phyloP scores from a whole-genome alignment of 129 eudicot genomes.

The Oenanthe sinensis region DNA sequence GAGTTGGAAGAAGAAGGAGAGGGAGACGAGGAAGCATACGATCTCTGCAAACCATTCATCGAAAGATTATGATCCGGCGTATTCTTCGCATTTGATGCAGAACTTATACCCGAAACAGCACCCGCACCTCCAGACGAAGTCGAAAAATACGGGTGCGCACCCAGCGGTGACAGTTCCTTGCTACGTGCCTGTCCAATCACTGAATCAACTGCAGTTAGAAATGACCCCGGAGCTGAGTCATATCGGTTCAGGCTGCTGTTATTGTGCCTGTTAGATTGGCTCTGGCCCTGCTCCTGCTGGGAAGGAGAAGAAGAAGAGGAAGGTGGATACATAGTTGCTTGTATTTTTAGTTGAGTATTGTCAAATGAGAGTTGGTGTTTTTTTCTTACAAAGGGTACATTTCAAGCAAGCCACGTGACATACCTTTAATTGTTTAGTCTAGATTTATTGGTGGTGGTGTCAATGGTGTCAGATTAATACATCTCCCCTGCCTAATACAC shows the following conservation, averaged over 20 bases:
- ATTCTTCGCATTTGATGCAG: conserved; percentile 10
- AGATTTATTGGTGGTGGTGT: background rate
- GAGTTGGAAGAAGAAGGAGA: conserved; percentile 14
- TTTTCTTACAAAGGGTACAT: background rate
- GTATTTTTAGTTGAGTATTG: too few species aligned
- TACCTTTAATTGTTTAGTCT: too few species aligned
- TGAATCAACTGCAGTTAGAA: conserved; percentile 51
- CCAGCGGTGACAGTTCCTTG: conserved; percentile 15
- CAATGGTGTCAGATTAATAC: background rate
- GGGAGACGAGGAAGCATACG: conserved; percentile 3
- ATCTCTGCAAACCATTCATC: conserved; percentile 19
- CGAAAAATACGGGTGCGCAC: background rate
- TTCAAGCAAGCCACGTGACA: background rate
- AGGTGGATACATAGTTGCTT: conserved; percentile 25
- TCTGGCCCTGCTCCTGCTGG: background rate
- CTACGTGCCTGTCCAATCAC: conserved; percentile 29
- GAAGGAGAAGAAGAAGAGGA: conserved; percentile 28
- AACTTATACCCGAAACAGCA: conserved; percentile 19
- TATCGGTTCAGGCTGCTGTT: conserved; percentile 39
- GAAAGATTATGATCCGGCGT: background rate
- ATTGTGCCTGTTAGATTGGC: background rate
- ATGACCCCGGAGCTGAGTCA: conserved; percentile 64
- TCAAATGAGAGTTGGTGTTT: background rate
- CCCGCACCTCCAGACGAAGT: background rate
- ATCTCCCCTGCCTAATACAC: background rate